These are phyloP conservation scores for Leccinum incarnatum DNA, from an alignment of 768 basidiomycete genomes.

Conservation along the genomic window DNA sequence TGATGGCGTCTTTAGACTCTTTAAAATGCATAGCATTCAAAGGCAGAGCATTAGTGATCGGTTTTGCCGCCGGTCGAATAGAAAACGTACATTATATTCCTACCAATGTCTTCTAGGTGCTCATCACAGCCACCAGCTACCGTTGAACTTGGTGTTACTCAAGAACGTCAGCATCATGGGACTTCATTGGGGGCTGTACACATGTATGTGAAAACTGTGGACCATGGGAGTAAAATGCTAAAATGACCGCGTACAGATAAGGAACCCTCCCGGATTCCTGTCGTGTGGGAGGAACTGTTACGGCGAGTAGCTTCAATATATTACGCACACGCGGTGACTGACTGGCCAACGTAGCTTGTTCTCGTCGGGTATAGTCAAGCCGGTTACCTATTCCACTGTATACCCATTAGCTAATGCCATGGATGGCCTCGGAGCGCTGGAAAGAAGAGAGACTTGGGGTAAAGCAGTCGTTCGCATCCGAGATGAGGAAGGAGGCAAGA, in stretches of 20 bases:
- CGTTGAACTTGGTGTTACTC: conserved; percentile 77
- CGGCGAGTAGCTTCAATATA: conserved; percentile 38
- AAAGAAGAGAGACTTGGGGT: conserved; percentile 87
- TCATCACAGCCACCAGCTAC: conserved; percentile 49
- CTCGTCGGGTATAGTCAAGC: conserved; percentile 57
- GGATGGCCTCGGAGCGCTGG: conserved; percentile 72
- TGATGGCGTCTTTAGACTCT: conserved; percentile 48
- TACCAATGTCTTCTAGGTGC: background rate
- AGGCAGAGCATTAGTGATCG: conserved; percentile 89
- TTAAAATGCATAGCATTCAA: conserved; percentile 95
- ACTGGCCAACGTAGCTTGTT: conserved; percentile 52
- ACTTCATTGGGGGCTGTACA: conserved; percentile 84
- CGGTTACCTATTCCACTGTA: conserved; percentile 65
- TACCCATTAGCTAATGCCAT: conserved; percentile 67
- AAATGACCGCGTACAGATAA: conserved; percentile 41
- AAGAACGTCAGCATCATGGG: conserved; percentile 87
- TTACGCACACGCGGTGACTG: background rate
- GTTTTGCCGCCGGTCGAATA: conserved; percentile 42
- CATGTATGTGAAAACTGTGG: conserved; percentile 42
- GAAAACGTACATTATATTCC: conserved; percentile 14
- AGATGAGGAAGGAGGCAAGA: conserved; percentile 39
- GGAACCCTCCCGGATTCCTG: conserved; percentile 60
- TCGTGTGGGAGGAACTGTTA: conserved; percentile 73
- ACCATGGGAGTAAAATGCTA: background rate
- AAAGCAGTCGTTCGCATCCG: conserved; percentile 73